Evolutionary conservation across 176 grass and related monocot genomes (phyloP), one percentile per base, ranked within the genome.

Genomic region (Melocanna baccifera): DNA sequence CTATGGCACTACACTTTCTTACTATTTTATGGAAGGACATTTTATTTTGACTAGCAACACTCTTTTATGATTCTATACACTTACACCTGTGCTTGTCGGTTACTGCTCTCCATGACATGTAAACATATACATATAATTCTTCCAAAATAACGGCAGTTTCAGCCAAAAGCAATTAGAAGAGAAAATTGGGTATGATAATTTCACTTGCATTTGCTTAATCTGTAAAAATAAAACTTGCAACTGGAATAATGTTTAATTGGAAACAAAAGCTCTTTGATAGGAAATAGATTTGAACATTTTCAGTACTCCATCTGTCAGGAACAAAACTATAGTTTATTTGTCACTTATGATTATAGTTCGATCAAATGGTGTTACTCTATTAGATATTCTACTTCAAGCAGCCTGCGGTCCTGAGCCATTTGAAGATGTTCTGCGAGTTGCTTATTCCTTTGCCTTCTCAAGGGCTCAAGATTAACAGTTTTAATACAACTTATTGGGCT

Each of bases 401-500:
- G 66, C 28, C 65, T 50, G 30, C 62, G 78, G 13, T 39, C 30
- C 63, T 48, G 51, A 79, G 62, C 40, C 20, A 20, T 79, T 61
- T 11, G 68, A 70, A 78, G 42, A 61, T 73, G 10, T 34, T 50
- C 5, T 22, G 1, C 1, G 0, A 25, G 6, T 64, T 50, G 14
- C 16, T 77, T 83, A 77, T 77, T 83, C 51, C 52, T 61, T 61
- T 41, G 45, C 42, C 34, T 81, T 81, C 62, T 86, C 1, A 41
- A 59, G 19, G 47, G 40, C 37, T 61, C 36, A 4, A 7, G 40
- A n/a, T 18, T 69, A 56, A 43, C 19, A 34, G 29, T 71, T n/a
- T 30, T 56, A 51, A 63, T 58, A 58, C 47, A 25, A 37, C 13
- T 57, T 69, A 25, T 82, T 77, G 18, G 15, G 5, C 23, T 62